Base-by-base conservation (phyloP, 192 early-diverging fungal species). In the Gonapodya prolifera region DNA sequence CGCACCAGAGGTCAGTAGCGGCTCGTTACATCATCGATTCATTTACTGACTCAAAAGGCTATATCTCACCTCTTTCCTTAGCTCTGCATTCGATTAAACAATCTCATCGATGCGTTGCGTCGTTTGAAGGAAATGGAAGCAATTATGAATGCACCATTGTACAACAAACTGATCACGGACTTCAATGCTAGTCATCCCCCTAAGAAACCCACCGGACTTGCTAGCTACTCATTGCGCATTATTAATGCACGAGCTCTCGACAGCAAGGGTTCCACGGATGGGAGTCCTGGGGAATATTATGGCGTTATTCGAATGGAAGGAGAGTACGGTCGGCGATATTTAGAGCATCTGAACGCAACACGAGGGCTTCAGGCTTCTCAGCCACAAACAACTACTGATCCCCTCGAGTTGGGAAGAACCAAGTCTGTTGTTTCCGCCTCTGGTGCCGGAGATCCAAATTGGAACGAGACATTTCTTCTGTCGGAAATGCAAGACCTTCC, bases 21-120 rank as follows among this genome's bases (percentile, higher is more conserved):
- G n/a, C n/a, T n/a, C n/a, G 8, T 73, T 13, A 32, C 2, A 73
- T 18, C 71, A 30, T 32, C 18, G 31, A 8, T 73, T 18, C 71
- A 73, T 29, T 32, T 18, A 32, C 71, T 18, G 71, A 73, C 18
- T 73, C 8, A 8, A 73, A 73, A 16, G 71, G 2, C 31, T 30
- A 32, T 29, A 32, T 2, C 31, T 2, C 29, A 2, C 16, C 71
- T 29, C 71, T 18, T 30, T 73, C 32, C 8, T 18, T 30, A 73
- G 71, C 71, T 73, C 32, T 73, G 71, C 71, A 32, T 73, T 8
- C 71, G 71, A 16, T 73, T 73, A 29, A 73, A 73, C 71, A 73
- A 73, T 29, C 71, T 73, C 2, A 18, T 73, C 29, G 71, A 73
- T 18, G 16, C 71, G 2, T 32, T 30, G 8, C 2, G 28, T 73